Base-by-base conservation (phyloP, 305 asterid species). In the Fraxinus platypoda region DNA sequence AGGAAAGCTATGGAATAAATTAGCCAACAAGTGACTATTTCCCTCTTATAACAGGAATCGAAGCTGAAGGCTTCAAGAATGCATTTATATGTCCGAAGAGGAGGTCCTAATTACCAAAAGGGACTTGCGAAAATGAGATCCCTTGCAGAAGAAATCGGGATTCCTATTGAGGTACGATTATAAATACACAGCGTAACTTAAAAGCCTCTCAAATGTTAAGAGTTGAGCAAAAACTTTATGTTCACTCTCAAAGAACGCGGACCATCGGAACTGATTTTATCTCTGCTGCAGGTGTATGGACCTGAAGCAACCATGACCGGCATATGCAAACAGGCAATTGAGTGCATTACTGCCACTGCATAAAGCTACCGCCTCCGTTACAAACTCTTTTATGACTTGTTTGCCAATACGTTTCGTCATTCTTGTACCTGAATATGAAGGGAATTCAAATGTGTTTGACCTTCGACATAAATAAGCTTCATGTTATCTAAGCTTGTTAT, bases 291-390 rank as follows among this genome's bases (percentile, higher is more conserved):
- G 98, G 98, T 95, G 8, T 95, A 96, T 83, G 99, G 99, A 85
- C 98, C 99, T 0, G 99, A 96, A 88, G 97, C 98, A 80, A 96
- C 99, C 83, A 96, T 96, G 99, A 94, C 99, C 17, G 98, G 98
- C 81, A 96, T 96, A 74, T 96, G 98, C 95, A 94, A 96, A 77
- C 95, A 94, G 88, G 99, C 99, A 37, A 96, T 94, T 79, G 99
- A 96, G 68, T 96, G 94, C 91, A 94, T 96, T 90, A 92, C 90
- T 85, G 95, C 93, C 28, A 94, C 99, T 71, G 99, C 98, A 64
- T 93, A 90, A 91, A 78, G 28, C 77, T 83, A 72, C 46, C 79
- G 30, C 30, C 8, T 23, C 0, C 11, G 9, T 30, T 68, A 30
- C 19, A 5, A 2, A 26, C 75, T 68, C 37, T 68, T 68, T 68